Conservation (phyloP, 2,329 filamentous ascomycete genomes). For the Triangularia verruculosa region DNA sequence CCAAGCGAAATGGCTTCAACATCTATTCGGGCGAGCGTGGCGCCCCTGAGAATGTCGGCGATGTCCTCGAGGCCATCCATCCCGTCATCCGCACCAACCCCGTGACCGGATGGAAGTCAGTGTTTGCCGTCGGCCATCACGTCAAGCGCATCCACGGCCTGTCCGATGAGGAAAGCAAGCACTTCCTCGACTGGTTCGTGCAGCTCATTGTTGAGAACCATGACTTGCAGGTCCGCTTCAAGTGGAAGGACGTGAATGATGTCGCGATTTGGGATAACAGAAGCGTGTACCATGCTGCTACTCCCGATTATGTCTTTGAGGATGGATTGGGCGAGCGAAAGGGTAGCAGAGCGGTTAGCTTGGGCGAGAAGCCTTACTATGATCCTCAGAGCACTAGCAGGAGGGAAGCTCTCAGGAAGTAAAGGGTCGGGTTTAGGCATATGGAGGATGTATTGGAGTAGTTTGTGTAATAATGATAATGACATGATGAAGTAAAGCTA, state of each 20-base stretch:
- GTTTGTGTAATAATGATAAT: neutral
- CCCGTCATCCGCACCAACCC: conserved; percentile 57
- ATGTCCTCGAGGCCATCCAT: conserved; percentile 47
- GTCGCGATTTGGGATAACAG: conserved; percentile 58
- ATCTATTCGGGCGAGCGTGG: conserved; percentile 47
- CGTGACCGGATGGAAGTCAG: conserved; percentile 55
- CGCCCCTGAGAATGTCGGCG: conserved; percentile 49
- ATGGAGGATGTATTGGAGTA: neutral
- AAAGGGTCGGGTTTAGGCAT: neutral
- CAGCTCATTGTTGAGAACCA: conserved; percentile 53
- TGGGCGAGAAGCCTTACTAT: conserved; percentile 54
- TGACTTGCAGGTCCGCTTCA: conserved; percentile 50
- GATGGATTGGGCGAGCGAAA: conserved; percentile 43
- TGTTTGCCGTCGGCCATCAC: conserved; percentile 52
- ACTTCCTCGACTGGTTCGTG: conserved; percentile 52
- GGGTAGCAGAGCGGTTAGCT: conserved; percentile 49
- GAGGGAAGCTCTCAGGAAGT: conserved; percentile 26
- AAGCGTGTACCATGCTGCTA: conserved; percentile 54
- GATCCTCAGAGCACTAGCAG: conserved; percentile 42
- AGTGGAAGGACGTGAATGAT: conserved; percentile 46
- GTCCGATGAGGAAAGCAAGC: conserved; percentile 44
- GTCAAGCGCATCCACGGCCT: conserved; percentile 51
- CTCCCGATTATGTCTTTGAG: conserved; percentile 48
- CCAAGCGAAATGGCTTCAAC: conserved; percentile 42
- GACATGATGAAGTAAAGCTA: neutral